These are phyloP conservation scores for Guadua angustifolia DNA, from an alignment of 176 grass and related monocot genomes.

Conservation along the genomic window DNA sequence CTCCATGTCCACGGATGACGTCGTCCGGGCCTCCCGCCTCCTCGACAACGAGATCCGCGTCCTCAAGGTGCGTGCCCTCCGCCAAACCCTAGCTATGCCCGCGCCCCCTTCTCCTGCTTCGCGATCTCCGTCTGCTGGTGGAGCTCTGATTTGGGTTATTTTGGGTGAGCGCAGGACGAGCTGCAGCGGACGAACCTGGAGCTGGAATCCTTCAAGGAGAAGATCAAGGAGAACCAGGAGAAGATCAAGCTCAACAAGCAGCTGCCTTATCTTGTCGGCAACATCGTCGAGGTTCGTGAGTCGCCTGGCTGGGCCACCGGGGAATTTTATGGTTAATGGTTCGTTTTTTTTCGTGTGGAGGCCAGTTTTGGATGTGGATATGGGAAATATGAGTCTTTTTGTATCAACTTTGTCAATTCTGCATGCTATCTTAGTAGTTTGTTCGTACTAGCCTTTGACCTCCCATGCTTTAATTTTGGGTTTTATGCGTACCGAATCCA, in stretches of 20 bases:
- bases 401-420: background rate
- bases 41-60: conserved; percentile 87
- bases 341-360: background rate
- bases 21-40: conserved; percentile 61
- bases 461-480: background rate
- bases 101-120: too few relatives aligned
- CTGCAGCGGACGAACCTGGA: conserved; percentile 71
- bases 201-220: conserved; percentile 69
- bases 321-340: background rate
- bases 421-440: too few relatives aligned
- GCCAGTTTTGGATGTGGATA: background rate
- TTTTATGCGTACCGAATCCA: background rate
- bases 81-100: conserved; percentile 29
- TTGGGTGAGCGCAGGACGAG: conserved; percentile 53
- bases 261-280: conserved; percentile 83
- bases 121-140: too few relatives aligned
- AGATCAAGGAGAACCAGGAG: conserved; percentile 86
- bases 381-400: background rate
- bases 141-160: background rate
- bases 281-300: conserved; percentile 79
- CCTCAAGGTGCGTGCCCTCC: conserved; percentile 58
- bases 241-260: conserved; percentile 90
- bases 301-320: too few relatives aligned
- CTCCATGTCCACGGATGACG: conserved; percentile 75
- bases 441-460: background rate